Evolutionary conservation across 441 rosid genomes (phyloP), one percentile per base, ranked within the genome.

Genomic region (Syzygium syzygioides): DNA sequence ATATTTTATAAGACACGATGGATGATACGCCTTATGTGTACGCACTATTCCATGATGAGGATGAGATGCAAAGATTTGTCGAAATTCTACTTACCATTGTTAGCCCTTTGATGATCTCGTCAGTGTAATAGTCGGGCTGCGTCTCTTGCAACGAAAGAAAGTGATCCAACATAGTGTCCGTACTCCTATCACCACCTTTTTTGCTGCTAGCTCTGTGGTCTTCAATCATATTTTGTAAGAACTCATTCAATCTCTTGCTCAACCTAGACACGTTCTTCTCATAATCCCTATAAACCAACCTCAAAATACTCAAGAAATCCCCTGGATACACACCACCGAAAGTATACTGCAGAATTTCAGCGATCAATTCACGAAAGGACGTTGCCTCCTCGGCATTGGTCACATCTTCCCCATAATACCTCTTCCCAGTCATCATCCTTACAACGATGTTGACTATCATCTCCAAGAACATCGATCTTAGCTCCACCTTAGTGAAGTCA

Each of bases 361-460:
- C 37, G 20, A 88, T 71, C 20, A 88, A 37, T 34, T 41, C 26
- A 54, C 56, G 41, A 18, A 86, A 88, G 76, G 55, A 64, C 28
- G 10, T 55, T 0, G 57, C 57, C 79, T 90, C 87, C 17, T 90
- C 86, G 17, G 14, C 80, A 5, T 87, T 66, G 23, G 10, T 53
- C 32, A 15, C 86, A 4, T 87, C 86, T 19, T 87, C 87, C 10
- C 87, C 86, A 19, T 83, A 85, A 25, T 85, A 87, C 80, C 89
- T 87, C 87, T 85, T 90, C 79, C 87, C 88, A 4, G 87, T 79
- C 25, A 90, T 25, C 91, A 90, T 90, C 62, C 87, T 59, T 79
- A 86, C 53, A 85, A 87, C 53, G 41, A 85, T 50, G 52, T 87
- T 90, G 62, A 71, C 85, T 19, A 76, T 87, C 80, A 90, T 30